A percentile compares a stretch with the other conserved stretches of the same genome.
Evolutionary conservation across 805 yeast genomes (phyloP).

Genomic region (Clavispora phyllophila): DNA sequence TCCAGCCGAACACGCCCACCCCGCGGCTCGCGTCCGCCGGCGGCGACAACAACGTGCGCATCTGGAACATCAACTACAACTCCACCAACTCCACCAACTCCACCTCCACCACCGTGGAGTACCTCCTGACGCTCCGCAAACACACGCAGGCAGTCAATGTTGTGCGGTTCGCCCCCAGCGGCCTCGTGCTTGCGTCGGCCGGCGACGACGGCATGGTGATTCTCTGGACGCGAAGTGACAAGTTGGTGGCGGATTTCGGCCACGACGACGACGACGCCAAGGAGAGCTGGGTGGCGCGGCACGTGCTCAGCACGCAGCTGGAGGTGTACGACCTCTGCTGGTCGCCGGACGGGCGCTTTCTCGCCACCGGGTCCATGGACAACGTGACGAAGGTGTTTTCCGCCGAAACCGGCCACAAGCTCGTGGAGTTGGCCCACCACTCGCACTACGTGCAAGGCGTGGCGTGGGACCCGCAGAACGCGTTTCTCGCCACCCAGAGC

Average conservation of each 20-base stretch:
- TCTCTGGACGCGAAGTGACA: constrained; percentile 65
- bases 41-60: constrained; percentile 86
- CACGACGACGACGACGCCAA: constrained; percentile 46
- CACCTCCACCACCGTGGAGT: constrained; percentile 58
- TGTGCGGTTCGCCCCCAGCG: constrained; percentile 72
- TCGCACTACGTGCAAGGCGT: constrained; percentile 93
- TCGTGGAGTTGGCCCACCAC: constrained; percentile 65
- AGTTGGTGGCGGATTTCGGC: constrained; percentile 57
- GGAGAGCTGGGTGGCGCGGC: constrained; percentile 72
- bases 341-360: constrained; percentile 77
- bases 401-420: constrained; percentile 50
- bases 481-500: constrained; percentile 77
- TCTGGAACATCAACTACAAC: constrained; percentile 34
- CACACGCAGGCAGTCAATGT: constrained; percentile 95
- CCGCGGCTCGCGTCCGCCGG: constrained; percentile 81
- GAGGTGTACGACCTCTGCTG: constrained; percentile 91
- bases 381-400: constrained; percentile 69
- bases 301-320: constrained; percentile 53
- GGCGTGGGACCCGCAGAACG: constrained; percentile 85
- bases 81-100: too few species aligned
- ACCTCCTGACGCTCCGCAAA: constrained; percentile 73
- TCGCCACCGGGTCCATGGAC: constrained; percentile 92
- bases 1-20: constrained; percentile 45
- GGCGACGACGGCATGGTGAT: constrained; percentile 92
- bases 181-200: constrained; percentile 75